A percentile compares a stretch with the other conserved stretches of the same genome.
Conservation (phyloP, 2,329 filamentous ascomycete species). For the Ambrosiella xylebori region DNA sequence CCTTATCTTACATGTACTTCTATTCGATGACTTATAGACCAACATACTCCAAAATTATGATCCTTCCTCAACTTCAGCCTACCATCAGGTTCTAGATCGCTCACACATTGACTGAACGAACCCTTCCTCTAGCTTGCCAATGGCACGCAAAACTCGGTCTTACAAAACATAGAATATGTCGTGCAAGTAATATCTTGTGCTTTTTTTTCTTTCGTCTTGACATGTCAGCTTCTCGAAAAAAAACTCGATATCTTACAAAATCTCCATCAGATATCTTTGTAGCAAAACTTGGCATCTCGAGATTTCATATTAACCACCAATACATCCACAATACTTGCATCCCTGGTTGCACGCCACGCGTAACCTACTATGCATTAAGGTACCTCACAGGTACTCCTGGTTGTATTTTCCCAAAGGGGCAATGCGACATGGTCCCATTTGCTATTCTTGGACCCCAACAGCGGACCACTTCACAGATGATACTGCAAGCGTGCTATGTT, state of each 20-base stretch:
- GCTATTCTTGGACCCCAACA: neutral
- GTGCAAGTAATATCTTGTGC: neutral
- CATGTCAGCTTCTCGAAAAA: too few relatives aligned
- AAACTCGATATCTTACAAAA: too few relatives aligned
- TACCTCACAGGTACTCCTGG: neutral
- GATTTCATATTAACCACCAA: too few relatives aligned
- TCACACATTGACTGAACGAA: neutral
- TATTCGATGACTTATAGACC: neutral
- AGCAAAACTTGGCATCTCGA: too few relatives aligned
- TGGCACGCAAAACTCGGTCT: neutral
- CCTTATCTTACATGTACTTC: neutral
- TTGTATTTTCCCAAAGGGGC: constrained; percentile 1
- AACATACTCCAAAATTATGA: neutral
- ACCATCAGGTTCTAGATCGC: neutral
- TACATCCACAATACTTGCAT: neutral
- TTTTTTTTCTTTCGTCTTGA: too few relatives aligned
- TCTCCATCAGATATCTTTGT: too few relatives aligned
- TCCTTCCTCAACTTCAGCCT: neutral
- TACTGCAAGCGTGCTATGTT: neutral
- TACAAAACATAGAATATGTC: neutral
- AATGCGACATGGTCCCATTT: neutral
- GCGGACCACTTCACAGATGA: neutral
- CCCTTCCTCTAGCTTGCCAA: neutral
- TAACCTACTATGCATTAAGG: neutral
- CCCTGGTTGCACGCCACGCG: neutral